Evolutionary conservation across 1,284 basidiomycete genomes (phyloP).

Genomic region (Boletus calvinii): DNA sequence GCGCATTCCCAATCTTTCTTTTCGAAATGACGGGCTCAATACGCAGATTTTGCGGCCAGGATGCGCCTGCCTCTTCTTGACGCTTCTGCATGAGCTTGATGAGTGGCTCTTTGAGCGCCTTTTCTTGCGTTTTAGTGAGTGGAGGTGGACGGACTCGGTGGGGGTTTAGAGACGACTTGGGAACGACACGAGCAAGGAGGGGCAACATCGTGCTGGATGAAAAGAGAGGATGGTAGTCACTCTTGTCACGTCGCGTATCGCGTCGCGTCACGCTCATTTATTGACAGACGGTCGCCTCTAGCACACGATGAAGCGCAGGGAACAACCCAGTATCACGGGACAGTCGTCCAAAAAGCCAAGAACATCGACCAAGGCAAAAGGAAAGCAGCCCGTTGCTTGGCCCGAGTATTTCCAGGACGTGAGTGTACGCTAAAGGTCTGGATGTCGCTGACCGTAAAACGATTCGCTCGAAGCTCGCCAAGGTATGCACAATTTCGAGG

Average conservation of each 20-base stretch:
- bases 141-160: slow-evolving; percentile 25
- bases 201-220: slow-evolving; percentile 12
- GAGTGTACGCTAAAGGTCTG: slow-evolving; percentile 20
- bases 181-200: slow-evolving; percentile 43
- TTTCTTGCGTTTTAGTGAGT: slow-evolving; percentile 34
- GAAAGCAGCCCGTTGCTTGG: slow-evolving; percentile 39
- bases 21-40: slow-evolving; percentile 42
- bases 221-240: background rate
- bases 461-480: slow-evolving; percentile 21
- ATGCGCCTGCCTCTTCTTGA: slow-evolving; percentile 37
- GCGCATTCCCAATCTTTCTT: slow-evolving; percentile 38
- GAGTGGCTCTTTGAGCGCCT: slow-evolving; percentile 31
- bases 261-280: slow-evolving; percentile 23
- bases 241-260: slow-evolving; percentile 13
- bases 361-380: slow-evolving; percentile 22
- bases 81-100: slow-evolving; percentile 44
- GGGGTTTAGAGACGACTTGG: slow-evolving; percentile 35
- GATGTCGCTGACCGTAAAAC: background rate
- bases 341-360: slow-evolving; percentile 29
- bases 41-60: slow-evolving; percentile 45
- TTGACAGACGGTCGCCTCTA: no score
- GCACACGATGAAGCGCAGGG: slow-evolving; percentile 28
- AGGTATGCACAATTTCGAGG: slow-evolving; percentile 16
- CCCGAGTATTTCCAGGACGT: slow-evolving; percentile 61
- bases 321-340: slow-evolving; percentile 1